A percentile compares a stretch with the other conserved stretches of the same genome.
phyloP scores from a whole-genome alignment of 2,329 filamentous ascomycete species.

The Alternaria incomplexa region DNA sequence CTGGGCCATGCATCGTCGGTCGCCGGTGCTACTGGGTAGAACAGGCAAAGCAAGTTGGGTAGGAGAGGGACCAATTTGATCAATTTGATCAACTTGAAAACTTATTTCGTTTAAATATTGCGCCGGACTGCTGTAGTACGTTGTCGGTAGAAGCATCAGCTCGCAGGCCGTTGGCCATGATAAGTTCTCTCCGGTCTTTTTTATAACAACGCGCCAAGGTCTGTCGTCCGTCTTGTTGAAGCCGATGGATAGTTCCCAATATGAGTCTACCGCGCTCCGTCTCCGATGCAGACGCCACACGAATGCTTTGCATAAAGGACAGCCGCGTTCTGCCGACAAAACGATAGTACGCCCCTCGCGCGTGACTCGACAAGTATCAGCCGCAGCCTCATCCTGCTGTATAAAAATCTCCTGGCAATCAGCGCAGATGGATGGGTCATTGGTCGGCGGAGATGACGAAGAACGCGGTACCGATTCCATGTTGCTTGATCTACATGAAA shows the following conservation, averaged over 20 bases:
- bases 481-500: rapidly evolving
- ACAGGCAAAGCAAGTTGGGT: background rate
- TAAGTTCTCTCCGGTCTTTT: too few species aligned
- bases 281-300: too few species aligned
- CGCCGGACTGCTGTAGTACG: too few species aligned
- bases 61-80: background rate
- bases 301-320: background rate
- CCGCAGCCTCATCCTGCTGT: background rate
- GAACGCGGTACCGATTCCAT: background rate
- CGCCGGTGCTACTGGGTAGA: background rate
- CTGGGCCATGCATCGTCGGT: background rate
- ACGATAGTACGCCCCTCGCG: background rate
- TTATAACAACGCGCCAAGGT: too few species aligned
- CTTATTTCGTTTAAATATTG: too few species aligned
- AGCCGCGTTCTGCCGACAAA: background rate
- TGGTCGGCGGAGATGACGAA: too few species aligned
- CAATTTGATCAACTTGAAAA: background rate
- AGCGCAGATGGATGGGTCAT: background rate
- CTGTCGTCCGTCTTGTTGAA: too few species aligned
- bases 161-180: rapidly evolving
- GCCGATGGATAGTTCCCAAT: too few species aligned
- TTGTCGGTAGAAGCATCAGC: too few species aligned
- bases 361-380: too few species aligned
- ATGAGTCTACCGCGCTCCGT: too few species aligned
- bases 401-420: background rate